Evolutionary conservation across 2,329 filamentous ascomycete genomes (phyloP).

Genomic region (Aspergillus fischeri): DNA sequence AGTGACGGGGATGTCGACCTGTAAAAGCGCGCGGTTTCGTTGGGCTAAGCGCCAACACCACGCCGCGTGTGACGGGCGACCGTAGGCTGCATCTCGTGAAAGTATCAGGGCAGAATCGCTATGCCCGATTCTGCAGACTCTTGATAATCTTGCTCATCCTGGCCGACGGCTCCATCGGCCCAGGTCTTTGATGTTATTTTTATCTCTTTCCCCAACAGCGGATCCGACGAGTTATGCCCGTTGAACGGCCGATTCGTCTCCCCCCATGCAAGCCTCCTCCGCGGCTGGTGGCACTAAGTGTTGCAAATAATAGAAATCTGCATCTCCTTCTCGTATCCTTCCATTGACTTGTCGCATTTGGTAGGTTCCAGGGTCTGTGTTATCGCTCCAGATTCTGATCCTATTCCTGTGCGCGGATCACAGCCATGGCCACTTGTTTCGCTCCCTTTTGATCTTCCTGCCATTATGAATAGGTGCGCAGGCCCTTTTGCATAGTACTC

Average conservation of each 20-base stretch:
- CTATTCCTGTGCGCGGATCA: constrained; percentile 15
- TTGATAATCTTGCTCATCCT: neutral
- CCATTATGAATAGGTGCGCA: constrained; percentile 38
- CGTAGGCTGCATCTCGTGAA: constrained; percentile 22
- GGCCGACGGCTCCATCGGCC: neutral
- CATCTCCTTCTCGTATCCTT: constrained; percentile 12
- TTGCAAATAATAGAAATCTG: constrained; percentile 30
- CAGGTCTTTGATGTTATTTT: constrained; percentile 18
- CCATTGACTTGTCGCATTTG: constrained; percentile 15
- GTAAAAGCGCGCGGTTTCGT: constrained; percentile 11
- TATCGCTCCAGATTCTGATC: constrained; percentile 11
- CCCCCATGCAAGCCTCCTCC: constrained; percentile 14
- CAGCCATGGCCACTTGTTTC: constrained; percentile 26
- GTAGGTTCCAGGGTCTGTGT: constrained; percentile 10
- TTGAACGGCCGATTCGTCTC: constrained; percentile 10
- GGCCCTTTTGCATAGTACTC: constrained; percentile 7
- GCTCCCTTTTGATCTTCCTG: constrained; percentile 24
- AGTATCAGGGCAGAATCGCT: neutral
- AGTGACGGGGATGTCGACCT: constrained; percentile 6
- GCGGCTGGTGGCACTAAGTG: constrained; percentile 15
- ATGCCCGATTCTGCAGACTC: constrained; percentile 18
- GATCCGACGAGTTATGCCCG: constrained; percentile 13
- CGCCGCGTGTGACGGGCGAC: constrained; percentile 30
- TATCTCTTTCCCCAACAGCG: constrained; percentile 17
- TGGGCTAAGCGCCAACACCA: constrained; percentile 27